Evolutionary conservation across 2,329 filamentous ascomycete species (phyloP).

Genomic region (Ceratocystis ficicola): DNA sequence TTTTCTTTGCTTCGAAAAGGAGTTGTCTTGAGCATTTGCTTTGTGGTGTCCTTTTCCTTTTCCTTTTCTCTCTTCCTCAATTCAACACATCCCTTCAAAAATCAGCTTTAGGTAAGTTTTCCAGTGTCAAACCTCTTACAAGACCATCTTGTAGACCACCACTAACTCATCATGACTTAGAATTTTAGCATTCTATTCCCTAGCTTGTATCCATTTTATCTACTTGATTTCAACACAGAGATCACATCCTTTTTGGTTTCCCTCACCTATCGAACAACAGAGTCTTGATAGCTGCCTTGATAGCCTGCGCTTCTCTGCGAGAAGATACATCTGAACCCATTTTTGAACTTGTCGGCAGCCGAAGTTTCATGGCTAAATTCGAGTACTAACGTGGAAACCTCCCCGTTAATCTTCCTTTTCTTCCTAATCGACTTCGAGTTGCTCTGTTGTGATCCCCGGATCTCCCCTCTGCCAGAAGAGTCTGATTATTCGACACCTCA

Average conservation of each 20-base stretch:
- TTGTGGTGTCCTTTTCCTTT: neutral
- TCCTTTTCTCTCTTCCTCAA: neutral
- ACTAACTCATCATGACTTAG: neutral
- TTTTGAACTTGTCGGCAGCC: neutral
- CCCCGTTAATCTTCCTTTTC: neutral
- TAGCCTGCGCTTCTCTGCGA: slow-evolving; percentile 15
- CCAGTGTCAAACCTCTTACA: neutral
- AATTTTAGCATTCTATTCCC: slow-evolving; percentile 20
- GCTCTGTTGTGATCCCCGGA: neutral
- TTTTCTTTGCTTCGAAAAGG: neutral
- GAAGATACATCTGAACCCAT: slow-evolving; percentile 11
- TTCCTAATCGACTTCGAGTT: neutral
- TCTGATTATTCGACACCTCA: neutral
- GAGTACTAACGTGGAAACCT: slow-evolving; percentile 9
- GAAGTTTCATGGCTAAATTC: slow-evolving; percentile 15
- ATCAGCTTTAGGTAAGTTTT: slow-evolving; percentile 10
- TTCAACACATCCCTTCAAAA: neutral
- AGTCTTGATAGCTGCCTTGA: neutral
- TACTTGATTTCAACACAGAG: neutral
- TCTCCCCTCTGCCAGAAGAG: neutral
- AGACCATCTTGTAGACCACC: neutral
- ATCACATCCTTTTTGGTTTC: neutral
- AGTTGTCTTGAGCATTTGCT: slow-evolving; percentile 3
- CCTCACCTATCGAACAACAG: neutral
- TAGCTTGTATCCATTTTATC: neutral